Evolutionary conservation across 768 basidiomycete species (phyloP).

Genomic region (Auricularia sp.): DNA sequence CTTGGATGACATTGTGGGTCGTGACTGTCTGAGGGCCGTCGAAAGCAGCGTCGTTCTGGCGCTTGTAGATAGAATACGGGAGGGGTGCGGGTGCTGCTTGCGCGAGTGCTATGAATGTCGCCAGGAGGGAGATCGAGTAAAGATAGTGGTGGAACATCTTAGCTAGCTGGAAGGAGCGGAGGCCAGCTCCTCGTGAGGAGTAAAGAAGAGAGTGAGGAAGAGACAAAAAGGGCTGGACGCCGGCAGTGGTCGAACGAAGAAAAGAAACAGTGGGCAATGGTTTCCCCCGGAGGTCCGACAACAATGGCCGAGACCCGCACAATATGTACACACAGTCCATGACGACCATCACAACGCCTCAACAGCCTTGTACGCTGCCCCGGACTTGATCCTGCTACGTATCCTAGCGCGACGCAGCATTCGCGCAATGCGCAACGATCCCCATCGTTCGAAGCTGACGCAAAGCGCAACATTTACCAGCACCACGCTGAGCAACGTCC

Average conservation of each 20-base stretch:
- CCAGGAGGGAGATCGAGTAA: slow-evolving; percentile 25
- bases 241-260: slow-evolving; percentile 38
- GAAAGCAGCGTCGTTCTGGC: slow-evolving; percentile 14
- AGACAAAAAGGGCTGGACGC: slow-evolving; percentile 25
- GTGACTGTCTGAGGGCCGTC: slow-evolving; percentile 30
- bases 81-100: slow-evolving; percentile 2
- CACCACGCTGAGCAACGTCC: slow-evolving; percentile 58
- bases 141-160: slow-evolving; percentile 25
- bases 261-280: slow-evolving; percentile 14
- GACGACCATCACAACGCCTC: slow-evolving; percentile 50
- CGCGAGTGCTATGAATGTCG: slow-evolving; percentile 1
- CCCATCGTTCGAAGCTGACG: slow-evolving; percentile 71
- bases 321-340: neutral
- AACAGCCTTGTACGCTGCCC: slow-evolving; percentile 79
- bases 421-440: slow-evolving; percentile 45
- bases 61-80: slow-evolving; percentile 5
- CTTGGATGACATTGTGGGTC: slow-evolving; percentile 34
- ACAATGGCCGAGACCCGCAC: slow-evolving; percentile 3
- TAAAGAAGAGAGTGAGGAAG: slow-evolving; percentile 7
- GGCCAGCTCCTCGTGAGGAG: slow-evolving; percentile 8
- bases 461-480: slow-evolving; percentile 62
- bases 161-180: slow-evolving; percentile 5
- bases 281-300: neutral
- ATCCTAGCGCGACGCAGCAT: slow-evolving; percentile 37
- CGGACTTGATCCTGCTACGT: slow-evolving; percentile 45